Evolutionary conservation across 2,329 filamentous ascomycete species (phyloP).

Genomic region (Cryphonectria naterciae): DNA sequence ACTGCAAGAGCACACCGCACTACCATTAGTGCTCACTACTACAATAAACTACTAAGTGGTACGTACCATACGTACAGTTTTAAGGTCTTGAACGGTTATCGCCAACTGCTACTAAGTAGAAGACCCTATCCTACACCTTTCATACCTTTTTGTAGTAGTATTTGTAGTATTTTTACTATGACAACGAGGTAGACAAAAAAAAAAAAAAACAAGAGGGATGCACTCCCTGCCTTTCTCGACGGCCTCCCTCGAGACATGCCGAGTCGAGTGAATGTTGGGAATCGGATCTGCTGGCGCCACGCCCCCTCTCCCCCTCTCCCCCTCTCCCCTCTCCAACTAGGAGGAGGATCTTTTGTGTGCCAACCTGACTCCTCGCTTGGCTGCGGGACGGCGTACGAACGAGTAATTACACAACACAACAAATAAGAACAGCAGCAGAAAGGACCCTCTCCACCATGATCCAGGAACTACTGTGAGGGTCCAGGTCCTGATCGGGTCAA

Average conservation of each 20-base stretch:
- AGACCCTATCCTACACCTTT: background rate
- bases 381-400: conserved; percentile 14
- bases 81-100: no score
- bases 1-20: background rate
- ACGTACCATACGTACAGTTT: no score
- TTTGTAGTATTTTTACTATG: background rate
- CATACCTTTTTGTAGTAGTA: background rate
- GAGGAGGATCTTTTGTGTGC: background rate
- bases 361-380: conserved; percentile 10
- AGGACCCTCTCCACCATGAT: conserved; percentile 24
- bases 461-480: conserved; percentile 26
- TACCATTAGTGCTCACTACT: background rate
- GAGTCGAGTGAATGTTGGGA: background rate
- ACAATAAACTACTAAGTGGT: no score
- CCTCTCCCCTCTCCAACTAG: background rate
- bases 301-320: no score
- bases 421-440: background rate
- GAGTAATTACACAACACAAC: conserved; percentile 7
- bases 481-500: conserved; percentile 7
- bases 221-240: background rate
- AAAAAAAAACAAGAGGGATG: no score
- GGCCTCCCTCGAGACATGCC: background rate
- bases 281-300: background rate
- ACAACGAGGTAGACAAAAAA: no score
- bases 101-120: background rate